Evolutionary conservation across 2,329 filamentous ascomycete species (phyloP).

Genomic region (Dactylonectria macrodidyma): DNA sequence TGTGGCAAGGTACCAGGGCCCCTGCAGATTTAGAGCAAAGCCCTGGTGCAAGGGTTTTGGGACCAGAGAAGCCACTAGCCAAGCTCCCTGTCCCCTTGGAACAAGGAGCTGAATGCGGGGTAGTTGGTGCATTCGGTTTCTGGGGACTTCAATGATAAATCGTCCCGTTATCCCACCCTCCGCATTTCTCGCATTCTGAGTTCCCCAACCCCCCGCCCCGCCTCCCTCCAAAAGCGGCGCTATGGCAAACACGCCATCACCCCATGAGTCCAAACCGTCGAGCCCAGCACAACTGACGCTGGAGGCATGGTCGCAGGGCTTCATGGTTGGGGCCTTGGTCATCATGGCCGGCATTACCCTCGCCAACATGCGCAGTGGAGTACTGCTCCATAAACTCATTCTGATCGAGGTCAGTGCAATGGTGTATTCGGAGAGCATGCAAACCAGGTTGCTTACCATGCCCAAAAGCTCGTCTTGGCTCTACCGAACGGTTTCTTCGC

Average conservation of each 20-base stretch:
- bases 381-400: constrained; percentile 66
- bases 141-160: too few species aligned
- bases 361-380: constrained; percentile 63
- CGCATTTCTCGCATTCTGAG: too few species aligned
- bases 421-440: too few species aligned
- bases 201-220: too few species aligned
- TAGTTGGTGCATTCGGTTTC: too few species aligned
- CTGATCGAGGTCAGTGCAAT: constrained; percentile 58
- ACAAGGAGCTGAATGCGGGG: too few species aligned
- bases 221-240: background rate
- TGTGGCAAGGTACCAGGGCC: too few species aligned
- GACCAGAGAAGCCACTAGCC: too few species aligned
- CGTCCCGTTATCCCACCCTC: too few species aligned
- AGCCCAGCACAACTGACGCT: constrained; percentile 47
- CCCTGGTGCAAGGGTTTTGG: too few species aligned
- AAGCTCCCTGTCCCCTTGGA: too few species aligned
- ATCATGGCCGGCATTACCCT: constrained; percentile 65
- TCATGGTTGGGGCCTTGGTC: constrained; percentile 63
- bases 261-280: constrained; percentile 30
- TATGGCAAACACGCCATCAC: constrained; percentile 12
- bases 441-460: constrained; percentile 7
- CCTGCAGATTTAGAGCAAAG: too few species aligned
- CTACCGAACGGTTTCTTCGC: constrained; percentile 72
- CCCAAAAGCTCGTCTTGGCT: constrained; percentile 65
- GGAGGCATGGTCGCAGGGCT: constrained; percentile 64